A percentile compares a stretch with the other conserved stretches of the same genome.
Conservation (phyloP, 192 early-diverging fungal genomes). For the Lobulomyces angularis region DNA sequence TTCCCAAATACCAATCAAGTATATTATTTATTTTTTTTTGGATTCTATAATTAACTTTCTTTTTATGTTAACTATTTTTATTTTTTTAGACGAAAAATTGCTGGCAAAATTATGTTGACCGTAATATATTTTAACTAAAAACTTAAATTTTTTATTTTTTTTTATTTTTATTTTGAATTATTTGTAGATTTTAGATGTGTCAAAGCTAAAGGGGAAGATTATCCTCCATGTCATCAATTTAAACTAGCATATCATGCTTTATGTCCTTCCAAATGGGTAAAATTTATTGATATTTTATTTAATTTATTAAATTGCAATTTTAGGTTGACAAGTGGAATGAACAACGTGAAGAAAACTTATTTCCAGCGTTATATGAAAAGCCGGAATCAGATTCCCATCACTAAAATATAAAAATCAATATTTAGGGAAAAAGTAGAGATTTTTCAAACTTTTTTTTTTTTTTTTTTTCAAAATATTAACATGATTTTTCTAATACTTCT, state of each 20-base stretch:
- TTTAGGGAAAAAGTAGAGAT: no score
- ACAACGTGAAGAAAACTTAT: constrained; percentile 34
- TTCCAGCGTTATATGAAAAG: constrained; percentile 32
- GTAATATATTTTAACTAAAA: constrained; percentile 30
- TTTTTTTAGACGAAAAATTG: constrained; percentile 75
- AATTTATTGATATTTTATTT: constrained; percentile 13
- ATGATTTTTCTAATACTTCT: no score
- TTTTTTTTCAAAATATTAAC: no score
- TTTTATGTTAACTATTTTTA: neutral
- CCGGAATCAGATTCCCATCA: constrained; percentile 21
- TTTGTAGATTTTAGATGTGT: constrained; percentile 75
- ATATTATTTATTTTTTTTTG: constrained; percentile 1
- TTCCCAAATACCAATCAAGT: constrained; percentile 99
- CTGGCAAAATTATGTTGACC: constrained; percentile 99
- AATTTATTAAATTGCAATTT: neutral
- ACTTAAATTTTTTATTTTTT: neutral
- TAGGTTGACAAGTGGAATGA: constrained; percentile 39
- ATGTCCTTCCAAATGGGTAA: constrained; percentile 90
- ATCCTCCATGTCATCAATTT: constrained; percentile 85
- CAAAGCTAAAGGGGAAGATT: constrained; percentile 90
- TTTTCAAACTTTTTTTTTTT: no score
- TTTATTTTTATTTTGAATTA: neutral
- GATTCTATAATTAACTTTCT: constrained; percentile 6
- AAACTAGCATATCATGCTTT: constrained; percentile 66
- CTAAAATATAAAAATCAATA: no score